phyloP scores from a whole-genome alignment of 163 green algal genomes.

The Prototheca wickerhamii region DNA sequence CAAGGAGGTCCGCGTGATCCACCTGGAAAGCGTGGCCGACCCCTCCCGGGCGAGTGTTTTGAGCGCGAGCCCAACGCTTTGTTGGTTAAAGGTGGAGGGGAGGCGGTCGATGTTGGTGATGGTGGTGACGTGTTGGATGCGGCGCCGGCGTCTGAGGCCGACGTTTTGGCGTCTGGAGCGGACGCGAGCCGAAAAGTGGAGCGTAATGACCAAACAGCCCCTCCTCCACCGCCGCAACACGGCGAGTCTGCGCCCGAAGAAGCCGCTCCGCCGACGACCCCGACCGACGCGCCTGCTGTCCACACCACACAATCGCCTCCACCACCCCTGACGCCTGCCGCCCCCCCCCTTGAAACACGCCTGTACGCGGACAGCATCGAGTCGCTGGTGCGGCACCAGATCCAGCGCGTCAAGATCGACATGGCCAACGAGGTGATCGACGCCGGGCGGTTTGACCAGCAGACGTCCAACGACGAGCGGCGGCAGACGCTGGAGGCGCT shows the following conservation, averaged over 20 bases:
- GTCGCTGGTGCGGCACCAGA: conserved; percentile 88
- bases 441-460: conserved; percentile 87
- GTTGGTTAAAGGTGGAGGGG: background rate
- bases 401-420: conserved; percentile 98
- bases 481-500: conserved; percentile 81
- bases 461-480: conserved; percentile 89
- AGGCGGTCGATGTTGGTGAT: background rate
- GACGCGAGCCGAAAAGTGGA: too few species aligned
- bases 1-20: conserved; percentile 77
- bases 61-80: background rate
- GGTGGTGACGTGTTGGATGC: too few species aligned
- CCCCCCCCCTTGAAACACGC: background rate
- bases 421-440: conserved; percentile 98
- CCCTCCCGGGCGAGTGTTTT: conserved; percentile 11
- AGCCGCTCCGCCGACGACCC: background rate
- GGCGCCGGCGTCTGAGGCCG: too few species aligned
- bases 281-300: background rate
- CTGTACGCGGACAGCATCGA: conserved; percentile 86
- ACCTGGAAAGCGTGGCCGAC: conserved; percentile 82
- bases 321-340: background rate
- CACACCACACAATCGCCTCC: background rate
- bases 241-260: background rate
- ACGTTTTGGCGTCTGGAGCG: background rate
- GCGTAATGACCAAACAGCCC: too few species aligned
- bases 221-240: too few species aligned